Evolutionary conservation across 768 basidiomycete species (phyloP), one percentile per base, ranked within the genome.

Genomic region (Phlegmacium glaucopus): DNA sequence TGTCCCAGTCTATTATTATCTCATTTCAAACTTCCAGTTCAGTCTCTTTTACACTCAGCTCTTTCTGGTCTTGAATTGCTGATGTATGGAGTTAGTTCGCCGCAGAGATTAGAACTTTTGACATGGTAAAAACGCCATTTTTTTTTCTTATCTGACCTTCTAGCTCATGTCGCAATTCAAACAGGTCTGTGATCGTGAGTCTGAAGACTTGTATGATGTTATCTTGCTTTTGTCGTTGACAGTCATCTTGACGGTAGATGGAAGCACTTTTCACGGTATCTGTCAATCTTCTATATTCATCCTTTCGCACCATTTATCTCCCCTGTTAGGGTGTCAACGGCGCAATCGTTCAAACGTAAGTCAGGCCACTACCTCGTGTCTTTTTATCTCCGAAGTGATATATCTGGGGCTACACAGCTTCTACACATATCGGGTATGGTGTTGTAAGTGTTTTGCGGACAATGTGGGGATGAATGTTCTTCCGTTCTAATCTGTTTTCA

Each of bases 311-410:
- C 9, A n/a, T 29, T 16, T 48, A 48, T n/a, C 59, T 6, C 47
- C 45, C 9, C 52, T 50, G 29, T 58, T n/a, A 80, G 74, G 79
- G 75, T 3, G 53, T 78, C 15, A 79, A 76, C 10, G 76, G 72
- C 5, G 62, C 71, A 35, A 59, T 79, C 16, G 80, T 82, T 6
- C 82, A 83, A 62, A 70, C 66, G 76, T 75, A 27, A 30, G 68
- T 61, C 12, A 13, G 1, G 13, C 29, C 17, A n/a, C 22, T n/a
- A 13, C 28, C 9, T 28, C 18, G 37, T 13, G 22, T 2, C 6
- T 28, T 25, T 16, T 1, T 4, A 18, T 30, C 15, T 12, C 4
- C n/a, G 22, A 39, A 42, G 6, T 26, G 9, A 30, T 17, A 18
- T n/a, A 22, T 40, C 41, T 9, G 22, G 29, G 16, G 16, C 29